phyloP scores from a whole-genome alignment of 1,284 basidiomycete species.

The Trametes pubescens region DNA sequence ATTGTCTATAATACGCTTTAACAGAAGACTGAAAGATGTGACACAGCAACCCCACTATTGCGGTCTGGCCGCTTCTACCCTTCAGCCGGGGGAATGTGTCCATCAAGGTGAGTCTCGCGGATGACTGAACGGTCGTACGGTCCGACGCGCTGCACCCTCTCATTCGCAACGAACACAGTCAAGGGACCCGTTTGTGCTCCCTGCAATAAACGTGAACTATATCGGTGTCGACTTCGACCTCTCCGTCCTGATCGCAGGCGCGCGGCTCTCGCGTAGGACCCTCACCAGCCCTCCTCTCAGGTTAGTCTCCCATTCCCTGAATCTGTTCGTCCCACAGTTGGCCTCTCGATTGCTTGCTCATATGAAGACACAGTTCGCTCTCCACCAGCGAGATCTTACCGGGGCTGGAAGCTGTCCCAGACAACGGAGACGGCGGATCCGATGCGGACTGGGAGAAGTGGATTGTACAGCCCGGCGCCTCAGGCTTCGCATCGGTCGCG shows the following conservation, averaged over 20 bases:
- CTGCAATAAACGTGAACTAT: slow-evolving; percentile 56
- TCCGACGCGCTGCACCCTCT: slow-evolving; percentile 36
- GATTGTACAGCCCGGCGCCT: slow-evolving; percentile 43
- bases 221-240: slow-evolving; percentile 57
- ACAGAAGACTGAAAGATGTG: slow-evolving; percentile 32
- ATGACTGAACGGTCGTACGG: too few relatives aligned
- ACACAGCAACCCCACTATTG: slow-evolving; percentile 51
- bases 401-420: slow-evolving; percentile 47
- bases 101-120: slow-evolving; percentile 49
- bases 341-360: neutral
- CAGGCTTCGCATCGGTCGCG: slow-evolving; percentile 51
- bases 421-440: slow-evolving; percentile 50
- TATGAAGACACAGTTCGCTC: neutral
- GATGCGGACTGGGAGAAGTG: slow-evolving; percentile 54
- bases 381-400: slow-evolving; percentile 50
- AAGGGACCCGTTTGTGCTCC: slow-evolving; percentile 41
- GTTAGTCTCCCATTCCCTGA: neutral
- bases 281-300: slow-evolving; percentile 48
- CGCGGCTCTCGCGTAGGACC: slow-evolving; percentile 53
- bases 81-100: slow-evolving; percentile 60
- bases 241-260: slow-evolving; percentile 55
- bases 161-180: neutral
- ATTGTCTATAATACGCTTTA: neutral
- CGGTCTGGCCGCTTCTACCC: slow-evolving; percentile 61
- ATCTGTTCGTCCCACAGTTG: too few relatives aligned